Base-by-base conservation (phyloP, 192 early-diverging fungal species). In the Coemansia sp. region DNA sequence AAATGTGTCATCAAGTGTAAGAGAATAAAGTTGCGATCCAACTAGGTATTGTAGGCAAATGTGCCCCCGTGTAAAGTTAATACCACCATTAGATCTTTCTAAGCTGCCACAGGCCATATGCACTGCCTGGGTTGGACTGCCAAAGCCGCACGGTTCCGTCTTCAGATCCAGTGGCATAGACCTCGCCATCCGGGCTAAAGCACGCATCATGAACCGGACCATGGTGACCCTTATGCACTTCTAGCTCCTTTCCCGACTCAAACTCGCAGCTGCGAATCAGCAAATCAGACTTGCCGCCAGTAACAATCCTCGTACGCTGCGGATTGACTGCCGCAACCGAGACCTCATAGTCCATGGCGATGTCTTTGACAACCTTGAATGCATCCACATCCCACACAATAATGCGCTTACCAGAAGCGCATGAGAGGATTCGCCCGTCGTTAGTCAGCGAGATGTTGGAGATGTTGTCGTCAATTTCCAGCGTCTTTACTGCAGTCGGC, bases 61-160 rank as follows among this genome's bases (percentile, higher is more conserved):
- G 34, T 62, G 61, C 61, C 36, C 24, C 24, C 9, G 61, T 24
- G 38, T 41, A 41, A 24, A 18, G n/a, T 22, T 11, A 62, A 62
- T 41, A 40, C 61, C 61, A 62, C 36, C 36, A 20, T 53, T 65
- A 68, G 60, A 62, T 43, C 50, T 74, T 73, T 39, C 79, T 74
- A n/a, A 64, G 64, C 73, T 94, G 89, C 95, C 95, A 96, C 53
- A 95, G 76, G 10, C 94, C 95, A 71, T 95, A 95, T 18, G 88
- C 76, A 22, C 88, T 91, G 29, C 91, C 92, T 12, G 95, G 94
- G 33, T 80, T 86, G 6, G 93, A 90, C 78, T 96, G 94, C 95
- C 95, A 96, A 61, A 96, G 81, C 58, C 95, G 83, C 52, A 97
- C 93, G 5, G 95, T 97, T 1, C 95, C 95, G 69, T 97, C 95